Evolutionary conservation across 768 basidiomycete genomes (phyloP), one percentile per base, ranked within the genome.

Genomic region (Russula griseocarnosa): DNA sequence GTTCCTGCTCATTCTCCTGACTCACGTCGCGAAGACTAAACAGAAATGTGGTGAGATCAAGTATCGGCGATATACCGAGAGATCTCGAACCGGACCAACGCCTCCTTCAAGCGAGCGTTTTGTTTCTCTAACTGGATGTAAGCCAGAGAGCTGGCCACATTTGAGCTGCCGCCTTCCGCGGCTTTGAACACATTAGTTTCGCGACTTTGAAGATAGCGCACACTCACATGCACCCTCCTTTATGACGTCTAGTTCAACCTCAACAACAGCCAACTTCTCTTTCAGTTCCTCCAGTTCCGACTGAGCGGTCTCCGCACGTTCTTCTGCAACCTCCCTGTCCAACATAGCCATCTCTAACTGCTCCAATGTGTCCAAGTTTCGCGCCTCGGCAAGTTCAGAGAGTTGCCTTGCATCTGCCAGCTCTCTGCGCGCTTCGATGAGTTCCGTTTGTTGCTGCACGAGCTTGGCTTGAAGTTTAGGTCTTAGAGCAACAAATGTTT

Each of bases 311-410:
- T 98, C 96, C 0, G 90, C 87, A 63, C 85, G 85, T 74, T 98
- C 96, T 72, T 98, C 97, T 0, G 96, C 95, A 44, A 98, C 86
- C 73, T 99, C 97, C 76, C 93, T 94, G 73, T 99, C 97, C 69
- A 99, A 76, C 82, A 91, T 91, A 3, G 86, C 81, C 88, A 98
- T 94, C 77, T 99, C 97, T 44, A 98, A 76, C 71, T 95, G 92
- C 62, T 98, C 96, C 58, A 90, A 85, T 1, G 88, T 73, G 72
- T 98, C 96, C 3, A 86, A 76, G 1, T 91, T 78, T 26, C 90
- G 81, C 18, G 76, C 77, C 67, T 95, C 91, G 0, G 86, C 78
- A 38, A 93, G 77, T 38, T 86, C 81, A 0, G 85, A 79, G n/a
- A 93, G 78, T 63, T 92, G 88, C 65, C 88, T 81, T 9, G 85